phyloP scores from a whole-genome alignment of 108 stramenopile species.

The Nannochloropsis oceanica region DNA sequence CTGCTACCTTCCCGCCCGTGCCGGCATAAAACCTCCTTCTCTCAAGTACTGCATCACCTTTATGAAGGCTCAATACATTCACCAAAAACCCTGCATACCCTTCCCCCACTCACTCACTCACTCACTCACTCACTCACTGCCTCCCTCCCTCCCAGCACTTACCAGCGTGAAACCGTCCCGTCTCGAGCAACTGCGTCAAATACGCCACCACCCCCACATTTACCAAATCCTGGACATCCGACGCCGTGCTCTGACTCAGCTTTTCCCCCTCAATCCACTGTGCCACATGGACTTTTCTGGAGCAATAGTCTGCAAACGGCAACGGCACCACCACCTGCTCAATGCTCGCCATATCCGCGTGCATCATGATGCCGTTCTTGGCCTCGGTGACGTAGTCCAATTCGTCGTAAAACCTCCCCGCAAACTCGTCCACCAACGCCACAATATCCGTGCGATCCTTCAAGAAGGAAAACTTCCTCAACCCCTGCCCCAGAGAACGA shows the following conservation, averaged over 20 bases:
- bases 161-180: constrained; percentile 71
- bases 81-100: too few species aligned
- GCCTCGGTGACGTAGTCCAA: constrained; percentile 84
- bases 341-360: constrained; percentile 64
- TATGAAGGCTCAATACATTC: too few species aligned
- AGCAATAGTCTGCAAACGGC: constrained; percentile 67
- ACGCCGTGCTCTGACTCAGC: constrained; percentile 61
- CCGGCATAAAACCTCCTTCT: too few species aligned
- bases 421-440: constrained; percentile 80
- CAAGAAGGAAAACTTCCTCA: constrained; percentile 49
- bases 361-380: constrained; percentile 60
- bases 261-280: constrained; percentile 95
- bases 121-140: too few species aligned
- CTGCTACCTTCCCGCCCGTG: too few species aligned
- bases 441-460: constrained; percentile 63
- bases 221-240: constrained; percentile 77
- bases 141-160: not conserved
- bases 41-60: too few species aligned
- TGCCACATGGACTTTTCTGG: constrained; percentile 74
- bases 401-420: constrained; percentile 75
- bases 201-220: constrained; percentile 86
- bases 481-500: constrained; percentile 55
- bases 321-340: constrained; percentile 64
- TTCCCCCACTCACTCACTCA: too few species aligned
- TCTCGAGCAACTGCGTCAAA: constrained; percentile 68